Evolutionary conservation across 2,329 filamentous ascomycete species (phyloP).

Genomic region (Colletotrichum sp.): DNA sequence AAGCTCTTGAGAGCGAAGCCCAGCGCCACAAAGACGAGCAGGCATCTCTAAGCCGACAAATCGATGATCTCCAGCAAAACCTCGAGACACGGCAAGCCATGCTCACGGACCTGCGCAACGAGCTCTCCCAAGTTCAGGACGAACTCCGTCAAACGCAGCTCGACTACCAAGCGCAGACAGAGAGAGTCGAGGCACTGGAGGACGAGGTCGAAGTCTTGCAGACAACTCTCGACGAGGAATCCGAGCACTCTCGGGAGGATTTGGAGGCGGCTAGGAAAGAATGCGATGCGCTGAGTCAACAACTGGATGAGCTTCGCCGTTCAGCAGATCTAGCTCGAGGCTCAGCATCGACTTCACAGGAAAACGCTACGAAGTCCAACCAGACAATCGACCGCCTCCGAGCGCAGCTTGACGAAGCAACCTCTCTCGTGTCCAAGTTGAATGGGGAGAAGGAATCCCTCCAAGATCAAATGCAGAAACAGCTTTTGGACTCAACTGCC

Average conservation of each 20-base stretch:
- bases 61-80: slow-evolving; percentile 76
- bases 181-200: slow-evolving; percentile 72
- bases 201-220: slow-evolving; percentile 81
- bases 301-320: slow-evolving; percentile 42
- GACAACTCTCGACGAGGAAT: slow-evolving; percentile 67
- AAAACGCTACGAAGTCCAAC: slow-evolving; percentile 13
- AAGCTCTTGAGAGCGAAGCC: slow-evolving; percentile 72
- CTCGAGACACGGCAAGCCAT: slow-evolving; percentile 70
- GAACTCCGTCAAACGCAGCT: slow-evolving; percentile 73
- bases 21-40: slow-evolving; percentile 77
- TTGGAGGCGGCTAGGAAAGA: slow-evolving; percentile 49
- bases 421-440: slow-evolving; percentile 17
- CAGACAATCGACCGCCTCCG: slow-evolving; percentile 40
- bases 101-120: slow-evolving; percentile 68
- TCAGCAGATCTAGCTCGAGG: slow-evolving; percentile 22
- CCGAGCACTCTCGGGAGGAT: slow-evolving; percentile 60
- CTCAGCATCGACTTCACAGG: slow-evolving; percentile 12
- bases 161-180: slow-evolving; percentile 65
- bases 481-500: slow-evolving; percentile 62
- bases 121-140: slow-evolving; percentile 70
- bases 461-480: slow-evolving; percentile 55
- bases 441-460: slow-evolving; percentile 42
- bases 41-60: slow-evolving; percentile 71
- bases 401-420: slow-evolving; percentile 17
- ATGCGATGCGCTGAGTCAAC: slow-evolving; percentile 46